Base-by-base conservation (phyloP, 2,329 filamentous ascomycete species). In the Neonectria magnoliae region DNA sequence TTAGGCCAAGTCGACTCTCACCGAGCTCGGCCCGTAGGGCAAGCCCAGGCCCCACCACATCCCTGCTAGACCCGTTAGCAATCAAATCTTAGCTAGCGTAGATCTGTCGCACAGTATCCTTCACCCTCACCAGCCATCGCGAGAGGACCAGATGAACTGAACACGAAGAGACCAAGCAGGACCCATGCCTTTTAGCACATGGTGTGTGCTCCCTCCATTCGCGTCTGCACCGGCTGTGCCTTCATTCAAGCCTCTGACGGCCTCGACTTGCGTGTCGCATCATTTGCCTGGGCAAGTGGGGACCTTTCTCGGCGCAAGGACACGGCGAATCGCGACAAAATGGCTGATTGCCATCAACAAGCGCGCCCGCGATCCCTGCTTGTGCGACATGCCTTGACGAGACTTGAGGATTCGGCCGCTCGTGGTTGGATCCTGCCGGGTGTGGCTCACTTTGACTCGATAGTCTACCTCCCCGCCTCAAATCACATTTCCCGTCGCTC, bases 31-130 rank as follows among this genome's bases (percentile, higher is more conserved):
- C 55, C 60, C 63, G 62, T 58, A 66, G 53, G 57, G 59, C 62
- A 61, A 64, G 20, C 50, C 42, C 42, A 48, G 48, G 54, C 42
- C 44, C 52, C 58, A 50, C 29, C 51, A 8, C 22, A 27, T 52
- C 62, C 62, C 53, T 65, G 54, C 54, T 60, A 56, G 60, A 44
- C 62, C 67, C 50, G 65, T 73, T 70, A 66, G 53, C 66, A 73
- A 71, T 73, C 71, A 71, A 73, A 73, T 73, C 60, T 73, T 70
- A 67, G 62, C 63, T 73, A 73, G 71, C 69, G 71, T 52, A 73
- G 69, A 73, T 73, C 71, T 73, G 71, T 73, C 53, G 68, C 71
- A 73, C 71, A 70, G 67, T 73, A 66, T 67, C 51, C 60, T 47
- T 55, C 61, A 33, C 62, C 57, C 51, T 60, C 59, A 55, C 20